Evolutionary conservation across 1,139 yeast genomes (phyloP), one percentile per base, ranked within the genome.

Genomic region (Kluyveromyces sp.): DNA sequence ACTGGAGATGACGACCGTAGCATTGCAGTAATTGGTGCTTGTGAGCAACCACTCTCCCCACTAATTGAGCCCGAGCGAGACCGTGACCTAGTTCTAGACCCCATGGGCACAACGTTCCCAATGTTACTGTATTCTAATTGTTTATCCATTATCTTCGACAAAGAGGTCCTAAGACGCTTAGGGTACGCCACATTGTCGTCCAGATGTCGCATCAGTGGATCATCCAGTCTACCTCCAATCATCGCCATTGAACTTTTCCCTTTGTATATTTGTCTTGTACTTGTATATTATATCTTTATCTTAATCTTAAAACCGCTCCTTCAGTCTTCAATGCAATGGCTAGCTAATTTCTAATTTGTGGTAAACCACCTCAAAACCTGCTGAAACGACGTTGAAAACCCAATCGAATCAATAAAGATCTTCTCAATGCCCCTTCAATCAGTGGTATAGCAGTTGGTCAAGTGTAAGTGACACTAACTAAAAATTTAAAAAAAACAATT

Each of bases 111-210:
- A 34, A 56, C 61, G 39, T 34, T 32, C 8, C 30, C 32, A 31
- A 41, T 35, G 25, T 28, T 41, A 34, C 33, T 33, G 15, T 38
- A 38, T 15, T 41, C 43, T 25, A 41, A 15, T 8, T 34, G 43
- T 34, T 45, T 42, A 10, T 48, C 50, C 37, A 56, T 58, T 38
- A 62, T 49, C 43, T 62, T 62, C 3, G 66, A 62, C 25, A 62
- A 51, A 3, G 66, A 61, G 3, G 66, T 61, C 33, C 64, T 48
- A 35, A 59, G 60, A 41, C 45, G 40, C n/a, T 43, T 43, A 25
- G 50, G 46, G 34, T 45, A 43, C 15, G 39, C 41, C 25, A 39
- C 38, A 27, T 33, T 40, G 21, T 50, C 52, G 33, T 50, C 52
- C 25, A 50, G 43, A 33, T 48, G 33, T 4, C 27, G 15, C 31